Percentiles rank a stretch among this genome's conserved stretches.
Evolutionary conservation across 2,329 filamentous ascomycete species (phyloP).

Genomic region (Setomelanomma holmii): DNA sequence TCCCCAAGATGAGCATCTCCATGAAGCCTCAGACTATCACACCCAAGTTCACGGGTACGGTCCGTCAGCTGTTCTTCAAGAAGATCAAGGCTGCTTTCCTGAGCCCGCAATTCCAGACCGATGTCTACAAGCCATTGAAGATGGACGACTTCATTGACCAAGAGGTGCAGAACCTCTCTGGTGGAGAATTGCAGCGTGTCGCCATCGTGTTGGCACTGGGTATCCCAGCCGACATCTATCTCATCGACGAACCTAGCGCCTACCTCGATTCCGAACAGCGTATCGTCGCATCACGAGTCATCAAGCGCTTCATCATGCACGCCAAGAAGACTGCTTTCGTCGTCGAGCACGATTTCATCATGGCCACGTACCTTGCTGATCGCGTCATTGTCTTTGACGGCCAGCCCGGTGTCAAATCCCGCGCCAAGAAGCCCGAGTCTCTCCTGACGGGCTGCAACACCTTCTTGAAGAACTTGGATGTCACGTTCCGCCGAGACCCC

Average conservation of each 20-base stretch:
- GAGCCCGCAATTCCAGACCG: constrained; percentile 97
- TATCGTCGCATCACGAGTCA: constrained; percentile 95
- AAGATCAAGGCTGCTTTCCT: constrained; percentile 98
- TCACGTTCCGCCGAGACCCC: constrained; percentile 98
- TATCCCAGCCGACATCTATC: constrained; percentile 94
- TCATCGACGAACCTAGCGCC: constrained; percentile 86
- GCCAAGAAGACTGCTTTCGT: constrained; percentile 99
- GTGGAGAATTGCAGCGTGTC: constrained; percentile 99
- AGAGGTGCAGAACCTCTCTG: constrained; percentile 98
- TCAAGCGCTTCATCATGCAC: constrained; percentile 99
- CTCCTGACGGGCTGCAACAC: constrained; percentile 94
- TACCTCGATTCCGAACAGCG: constrained; percentile 99
- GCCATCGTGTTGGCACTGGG: constrained; percentile 97
- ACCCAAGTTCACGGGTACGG: constrained; percentile 95
- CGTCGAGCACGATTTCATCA: constrained; percentile 99
- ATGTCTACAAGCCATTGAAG: constrained; percentile 99
- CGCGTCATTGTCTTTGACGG: constrained; percentile 99
- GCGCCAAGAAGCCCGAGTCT: constrained; percentile 88
- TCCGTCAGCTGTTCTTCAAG: constrained; percentile 99
- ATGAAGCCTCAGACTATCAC: constrained; percentile 99
- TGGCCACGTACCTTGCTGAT: constrained; percentile 84
- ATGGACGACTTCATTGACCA: constrained; percentile 99
- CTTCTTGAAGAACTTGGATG: constrained; percentile 95
- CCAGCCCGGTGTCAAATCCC: constrained; percentile 84
- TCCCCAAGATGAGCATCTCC: constrained; percentile 95